These are phyloP conservation scores for Cardamine chenopodiifolia DNA, from an alignment of 345 rosid genomes.

Conservation along the genomic window DNA sequence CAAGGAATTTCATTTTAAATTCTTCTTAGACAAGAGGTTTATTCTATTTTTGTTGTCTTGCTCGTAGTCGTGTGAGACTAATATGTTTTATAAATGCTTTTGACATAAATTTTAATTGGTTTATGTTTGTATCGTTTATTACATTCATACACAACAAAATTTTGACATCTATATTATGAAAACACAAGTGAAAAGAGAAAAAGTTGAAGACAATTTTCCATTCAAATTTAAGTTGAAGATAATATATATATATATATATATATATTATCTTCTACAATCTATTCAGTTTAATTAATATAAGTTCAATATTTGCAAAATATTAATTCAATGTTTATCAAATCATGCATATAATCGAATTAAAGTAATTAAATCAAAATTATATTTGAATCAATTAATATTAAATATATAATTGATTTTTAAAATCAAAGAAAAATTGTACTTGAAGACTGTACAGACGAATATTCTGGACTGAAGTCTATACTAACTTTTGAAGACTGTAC, in stretches of 20 bases:
- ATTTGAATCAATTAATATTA: neutral
- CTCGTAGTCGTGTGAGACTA: conserved; percentile 2
- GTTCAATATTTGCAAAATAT: neutral
- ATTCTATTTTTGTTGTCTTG: conserved; percentile 10
- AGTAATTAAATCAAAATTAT: neutral
- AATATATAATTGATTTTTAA: neutral
- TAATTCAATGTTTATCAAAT: neutral
- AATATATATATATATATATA: no score
- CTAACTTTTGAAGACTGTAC: neutral
- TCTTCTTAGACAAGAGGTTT: conserved; percentile 14
- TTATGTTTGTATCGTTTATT: neutral
- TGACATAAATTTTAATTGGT: neutral
- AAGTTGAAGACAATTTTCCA: neutral
- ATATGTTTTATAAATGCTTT: neutral
- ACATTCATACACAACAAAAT: neutral
- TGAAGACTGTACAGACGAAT: no score
- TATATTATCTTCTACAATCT: neutral
- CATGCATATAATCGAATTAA: neutral
- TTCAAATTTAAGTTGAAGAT: no score
- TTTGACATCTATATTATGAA: neutral
- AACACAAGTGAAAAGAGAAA: neutral
- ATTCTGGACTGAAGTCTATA: neutral
- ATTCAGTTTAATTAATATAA: neutral
- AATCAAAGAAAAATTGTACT: no score
- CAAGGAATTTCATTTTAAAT: conserved; percentile 8